Base-by-base conservation (phyloP, 2,329 filamentous ascomycete genomes). In the Didymella arachidicola region DNA sequence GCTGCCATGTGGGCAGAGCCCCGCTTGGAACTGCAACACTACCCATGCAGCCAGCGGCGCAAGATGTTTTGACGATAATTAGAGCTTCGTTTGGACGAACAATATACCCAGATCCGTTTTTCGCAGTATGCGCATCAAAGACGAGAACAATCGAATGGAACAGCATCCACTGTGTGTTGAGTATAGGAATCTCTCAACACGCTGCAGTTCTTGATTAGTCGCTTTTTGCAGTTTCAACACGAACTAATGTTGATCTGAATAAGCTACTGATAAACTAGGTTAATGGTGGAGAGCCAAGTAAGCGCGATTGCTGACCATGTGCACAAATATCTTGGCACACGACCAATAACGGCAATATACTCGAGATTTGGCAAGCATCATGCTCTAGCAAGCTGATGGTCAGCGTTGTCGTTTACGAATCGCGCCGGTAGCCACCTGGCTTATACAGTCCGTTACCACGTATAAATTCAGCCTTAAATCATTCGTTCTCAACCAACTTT, bases 31-130 rank as follows among this genome's bases (percentile, higher is more conserved):
- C 26, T 12, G 22, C 26, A 25, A 39, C 22, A 16, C 22, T 32
- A 14, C 36, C 49, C 19, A 29, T 36, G 32, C 54, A 27, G 29
- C 48, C 30, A 36, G 44, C 43, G 44, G 38, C 18, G 19, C 14
- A 42, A 7, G 39, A 8, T 29, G 22, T 22, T 25, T 53, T 41
- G 39, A 42, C 42, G 42, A 47, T 2, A 27, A 46, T 11, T 38
- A 42, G 30, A 39, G 45, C 19, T 36, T 50, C 42, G 49, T 43
- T 58, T 58, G 44, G 55, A 55, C 36, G 53, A 53, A 32, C 29
- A 54, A 48, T 60, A 64, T 60, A 64, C 59, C 62, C 62, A 49
- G 47, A 55, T 49, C 19, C 41, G 25, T n/a, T 42, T 53, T 38
- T 54, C n/a, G 26, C 44, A 45, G 11, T 22, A 38, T 25, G 22